Conservation (phyloP, 192 early-diverging fungal species). For the Backusella mclennaniae region DNA sequence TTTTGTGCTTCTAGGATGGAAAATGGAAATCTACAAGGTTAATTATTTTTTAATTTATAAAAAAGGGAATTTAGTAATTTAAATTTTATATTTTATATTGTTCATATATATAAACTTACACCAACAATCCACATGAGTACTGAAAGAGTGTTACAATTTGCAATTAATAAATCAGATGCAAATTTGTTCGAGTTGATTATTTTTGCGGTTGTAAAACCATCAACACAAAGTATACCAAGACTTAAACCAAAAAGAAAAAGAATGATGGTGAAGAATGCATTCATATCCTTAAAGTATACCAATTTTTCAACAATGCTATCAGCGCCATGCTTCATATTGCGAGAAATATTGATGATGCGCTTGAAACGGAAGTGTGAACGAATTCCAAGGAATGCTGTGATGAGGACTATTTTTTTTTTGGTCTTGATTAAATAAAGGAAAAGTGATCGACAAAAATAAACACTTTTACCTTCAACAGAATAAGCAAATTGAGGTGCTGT, state of each 20-base stretch:
- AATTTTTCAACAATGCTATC: conserved; percentile 17
- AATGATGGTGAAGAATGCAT: conserved; percentile 20
- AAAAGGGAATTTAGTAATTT: not conserved
- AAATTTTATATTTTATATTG: not conserved
- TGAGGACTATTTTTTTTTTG: not conserved
- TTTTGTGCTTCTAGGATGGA: not conserved
- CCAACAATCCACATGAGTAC: conserved; percentile 22
- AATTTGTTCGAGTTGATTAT: conserved; percentile 23
- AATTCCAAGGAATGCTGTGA: conserved; percentile 26
- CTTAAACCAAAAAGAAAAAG: conserved; percentile 15
- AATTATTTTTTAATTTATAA: not conserved
- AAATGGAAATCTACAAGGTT: conserved; percentile 16
- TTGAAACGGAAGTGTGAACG: conserved; percentile 22
- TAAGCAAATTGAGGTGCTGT: conserved; percentile 42
- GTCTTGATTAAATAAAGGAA: not conserved
- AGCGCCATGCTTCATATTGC: not conserved
- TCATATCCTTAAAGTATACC: conserved; percentile 35
- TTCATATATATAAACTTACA: conserved; percentile 12
- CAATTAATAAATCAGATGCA: conserved; percentile 26
- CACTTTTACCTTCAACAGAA: conserved; percentile 21
- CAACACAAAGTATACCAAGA: conserved; percentile 24
- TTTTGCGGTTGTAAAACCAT: conserved; percentile 23
- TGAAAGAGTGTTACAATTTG: conserved; percentile 16
- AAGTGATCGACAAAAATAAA: not conserved
- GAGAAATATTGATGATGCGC: conserved; percentile 7